Conservation (phyloP, 164 flowering plant genomes). For the Protea cynaroides region DNA sequence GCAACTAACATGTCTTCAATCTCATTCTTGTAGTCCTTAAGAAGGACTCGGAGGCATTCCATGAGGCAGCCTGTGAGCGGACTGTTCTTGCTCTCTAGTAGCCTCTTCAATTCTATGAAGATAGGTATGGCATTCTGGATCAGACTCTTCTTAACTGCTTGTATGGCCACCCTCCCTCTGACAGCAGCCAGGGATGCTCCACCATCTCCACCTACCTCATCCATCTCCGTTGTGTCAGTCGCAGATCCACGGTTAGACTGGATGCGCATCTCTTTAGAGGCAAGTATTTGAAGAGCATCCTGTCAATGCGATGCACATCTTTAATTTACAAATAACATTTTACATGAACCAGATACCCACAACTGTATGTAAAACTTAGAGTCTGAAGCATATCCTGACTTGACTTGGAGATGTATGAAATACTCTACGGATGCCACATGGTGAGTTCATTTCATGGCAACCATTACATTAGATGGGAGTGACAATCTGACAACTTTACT, state of each 20-base stretch:
- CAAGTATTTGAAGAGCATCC: conserved; percentile 82
- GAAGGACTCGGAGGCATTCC: conserved; percentile 88
- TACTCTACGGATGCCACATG: no score
- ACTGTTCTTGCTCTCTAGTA: conserved; percentile 83
- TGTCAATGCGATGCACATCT: conserved; percentile 19
- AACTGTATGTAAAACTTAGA: background rate
- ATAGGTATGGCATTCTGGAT: conserved; percentile 91
- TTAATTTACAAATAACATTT: background rate
- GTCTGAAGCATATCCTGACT: background rate
- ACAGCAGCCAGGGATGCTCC: conserved; percentile 40
- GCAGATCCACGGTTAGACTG: conserved; percentile 51
- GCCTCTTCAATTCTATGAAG: conserved; percentile 83
- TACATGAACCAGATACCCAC: background rate
- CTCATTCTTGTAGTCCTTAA: conserved; percentile 91
- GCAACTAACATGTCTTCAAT: conserved; percentile 89
- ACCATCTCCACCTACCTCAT: conserved; percentile 53
- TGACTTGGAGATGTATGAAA: background rate
- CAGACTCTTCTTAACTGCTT: conserved; percentile 73
- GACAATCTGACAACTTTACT: no score
- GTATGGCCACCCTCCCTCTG: conserved; percentile 69
- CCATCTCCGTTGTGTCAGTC: conserved; percentile 53
- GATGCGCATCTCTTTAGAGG: conserved; percentile 84
- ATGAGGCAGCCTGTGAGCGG: conserved; percentile 88
- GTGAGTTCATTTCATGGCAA: no score
- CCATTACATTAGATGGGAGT: no score